These are phyloP conservation scores for Aureobasidium sp. DNA, from an alignment of 2,329 filamentous ascomycete species.

Conservation along the genomic window DNA sequence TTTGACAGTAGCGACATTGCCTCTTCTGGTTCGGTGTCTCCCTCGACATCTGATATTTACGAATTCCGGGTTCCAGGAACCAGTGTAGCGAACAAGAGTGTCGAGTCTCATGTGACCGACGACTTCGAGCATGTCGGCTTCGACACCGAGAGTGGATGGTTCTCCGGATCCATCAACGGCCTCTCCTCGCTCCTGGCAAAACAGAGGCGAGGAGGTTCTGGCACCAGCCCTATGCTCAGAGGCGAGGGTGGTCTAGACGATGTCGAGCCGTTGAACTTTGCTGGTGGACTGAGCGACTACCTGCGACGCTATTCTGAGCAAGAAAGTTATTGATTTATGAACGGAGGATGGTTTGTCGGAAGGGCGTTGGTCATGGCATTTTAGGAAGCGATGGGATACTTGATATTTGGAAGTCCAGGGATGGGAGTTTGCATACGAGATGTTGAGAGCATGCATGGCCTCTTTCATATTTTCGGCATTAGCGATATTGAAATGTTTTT, in stretches of 20 bases:
- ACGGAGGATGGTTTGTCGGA: neutral
- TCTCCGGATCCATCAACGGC: constrained; percentile 25
- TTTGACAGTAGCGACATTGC: constrained; percentile 21
- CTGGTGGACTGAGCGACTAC: constrained; percentile 8
- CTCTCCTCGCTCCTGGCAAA: constrained; percentile 16
- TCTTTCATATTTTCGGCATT: neutral
- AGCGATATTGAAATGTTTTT: neutral
- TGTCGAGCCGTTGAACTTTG: constrained; percentile 2
- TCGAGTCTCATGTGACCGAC: constrained; percentile 9
- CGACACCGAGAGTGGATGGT: constrained; percentile 25
- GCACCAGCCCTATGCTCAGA: constrained; percentile 6
- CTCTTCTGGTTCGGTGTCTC: constrained; percentile 17
- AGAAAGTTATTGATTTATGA: constrained; percentile 7
- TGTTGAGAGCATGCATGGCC: neutral
- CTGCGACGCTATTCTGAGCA: constrained; percentile 8
- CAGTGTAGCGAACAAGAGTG: constrained; percentile 15
- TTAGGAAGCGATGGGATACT: neutral
- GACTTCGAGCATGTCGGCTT: constrained; percentile 16
- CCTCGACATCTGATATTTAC: constrained; percentile 22
- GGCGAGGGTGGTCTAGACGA: constrained; percentile 2
- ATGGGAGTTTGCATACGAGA: neutral
- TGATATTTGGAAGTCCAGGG: neutral
- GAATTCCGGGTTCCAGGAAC: constrained; percentile 20
- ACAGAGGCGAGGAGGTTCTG: constrained; percentile 10
- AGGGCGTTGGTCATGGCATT: neutral